These are phyloP conservation scores for Yamadazyma triangularis DNA, from an alignment of 1,139 yeast genomes.

Conservation along the genomic window DNA sequence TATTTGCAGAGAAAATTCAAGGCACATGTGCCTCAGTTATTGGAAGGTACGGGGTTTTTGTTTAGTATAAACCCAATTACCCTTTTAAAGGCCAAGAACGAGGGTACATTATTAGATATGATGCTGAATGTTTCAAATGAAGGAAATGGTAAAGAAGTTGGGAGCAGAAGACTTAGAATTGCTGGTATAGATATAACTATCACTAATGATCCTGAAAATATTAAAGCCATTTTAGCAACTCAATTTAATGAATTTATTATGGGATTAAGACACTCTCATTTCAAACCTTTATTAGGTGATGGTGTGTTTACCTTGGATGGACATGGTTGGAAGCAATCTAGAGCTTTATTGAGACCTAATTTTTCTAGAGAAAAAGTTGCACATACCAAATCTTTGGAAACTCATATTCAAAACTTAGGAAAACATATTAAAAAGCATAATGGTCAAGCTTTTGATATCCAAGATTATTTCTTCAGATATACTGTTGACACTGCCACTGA, in stretches of 20 bases:
- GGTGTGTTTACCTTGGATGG: slow-evolving; percentile 55
- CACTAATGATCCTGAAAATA: slow-evolving; percentile 22
- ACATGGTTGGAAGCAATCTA: slow-evolving; percentile 49
- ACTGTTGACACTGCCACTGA: slow-evolving; percentile 39
- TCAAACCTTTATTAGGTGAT: slow-evolving; percentile 43
- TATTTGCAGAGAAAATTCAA: background rate
- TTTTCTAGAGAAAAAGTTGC: slow-evolving; percentile 48
- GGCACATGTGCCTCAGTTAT: background rate
- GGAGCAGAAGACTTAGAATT: slow-evolving; percentile 13
- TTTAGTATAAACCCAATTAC: background rate
- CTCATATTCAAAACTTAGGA: slow-evolving; percentile 34
- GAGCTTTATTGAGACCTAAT: slow-evolving; percentile 52
- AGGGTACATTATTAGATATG: background rate
- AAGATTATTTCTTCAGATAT: slow-evolving; percentile 29
- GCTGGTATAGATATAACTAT: slow-evolving; percentile 10
- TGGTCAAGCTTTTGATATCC: slow-evolving; percentile 26
- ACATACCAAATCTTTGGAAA: slow-evolving; percentile 40
- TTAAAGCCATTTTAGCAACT: slow-evolving; percentile 31
- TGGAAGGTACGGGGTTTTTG: background rate
- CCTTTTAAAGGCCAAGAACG: background rate
- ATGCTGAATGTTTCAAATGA: no score
- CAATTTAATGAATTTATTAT: slow-evolving; percentile 46
- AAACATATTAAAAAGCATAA: slow-evolving; percentile 21
- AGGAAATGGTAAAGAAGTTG: no score
- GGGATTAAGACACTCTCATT: slow-evolving; percentile 35